Conservation (phyloP, 108 stramenopile species). For the Nitzschia palea region DNA sequence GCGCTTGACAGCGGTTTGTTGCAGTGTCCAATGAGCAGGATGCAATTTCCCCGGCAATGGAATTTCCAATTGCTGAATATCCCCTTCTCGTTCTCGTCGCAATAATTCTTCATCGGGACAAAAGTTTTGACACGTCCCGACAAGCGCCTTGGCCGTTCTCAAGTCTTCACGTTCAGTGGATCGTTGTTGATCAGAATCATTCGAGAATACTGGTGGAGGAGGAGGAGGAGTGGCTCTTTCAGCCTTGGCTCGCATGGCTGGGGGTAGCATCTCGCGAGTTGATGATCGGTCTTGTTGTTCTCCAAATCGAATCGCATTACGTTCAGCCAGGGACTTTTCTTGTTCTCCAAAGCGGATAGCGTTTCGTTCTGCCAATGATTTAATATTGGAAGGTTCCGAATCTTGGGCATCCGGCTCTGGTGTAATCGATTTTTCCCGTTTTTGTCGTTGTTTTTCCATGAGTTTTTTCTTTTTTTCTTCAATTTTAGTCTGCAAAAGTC, state of each 20-base stretch:
- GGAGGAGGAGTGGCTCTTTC: background rate
- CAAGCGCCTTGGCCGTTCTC: slow-evolving; percentile 56
- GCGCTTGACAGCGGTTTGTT: slow-evolving; percentile 80
- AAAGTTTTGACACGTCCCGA: slow-evolving; percentile 75
- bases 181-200: background rate
- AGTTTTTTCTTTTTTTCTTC: slow-evolving; percentile 41
- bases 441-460: slow-evolving; percentile 24
- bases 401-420: background rate
- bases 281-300: background rate
- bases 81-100: slow-evolving; percentile 71
- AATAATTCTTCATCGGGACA: slow-evolving; percentile 85
- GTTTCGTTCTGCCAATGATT: too few species aligned
- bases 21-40: slow-evolving; percentile 75
- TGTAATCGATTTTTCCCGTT: slow-evolving; percentile 4
- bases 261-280: slow-evolving; percentile 12
- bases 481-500: slow-evolving; percentile 18
- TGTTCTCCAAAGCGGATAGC: background rate
- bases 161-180: slow-evolving; percentile 34
- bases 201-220: background rate
- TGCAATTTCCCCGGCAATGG: slow-evolving; percentile 72
- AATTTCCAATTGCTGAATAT: slow-evolving; percentile 83
- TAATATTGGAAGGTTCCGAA: too few species aligned
- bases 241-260: background rate
- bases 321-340: slow-evolving; percentile 18
- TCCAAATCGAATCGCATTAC: slow-evolving; percentile 27